Base-by-base conservation (phyloP, 805 yeast genomes). In the Lachancea waltii region DNA sequence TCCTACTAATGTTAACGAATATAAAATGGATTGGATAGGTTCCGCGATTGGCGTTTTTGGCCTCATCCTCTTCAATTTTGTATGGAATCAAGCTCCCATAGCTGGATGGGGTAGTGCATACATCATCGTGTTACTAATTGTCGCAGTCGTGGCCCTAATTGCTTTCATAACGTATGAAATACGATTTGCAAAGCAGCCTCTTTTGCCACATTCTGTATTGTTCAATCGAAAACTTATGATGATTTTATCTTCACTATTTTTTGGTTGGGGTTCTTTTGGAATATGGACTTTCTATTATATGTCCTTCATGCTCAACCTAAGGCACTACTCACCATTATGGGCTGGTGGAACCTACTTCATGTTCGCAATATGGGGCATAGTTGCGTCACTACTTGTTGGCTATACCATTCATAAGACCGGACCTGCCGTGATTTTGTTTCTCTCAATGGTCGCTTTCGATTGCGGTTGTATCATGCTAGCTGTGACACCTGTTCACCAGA, bases 181-280 rank as follows among this genome's bases (percentile, higher is more conserved):
- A n/a, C 56, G 58, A 13, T 58, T 65, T 48, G 68, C 70, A 24
- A 20, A 52, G 27, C 46, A 67, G 46, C 86, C 86, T 8, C 54
- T 81, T 11, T 49, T 81, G 5, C 87, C 86, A 2, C 50, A 53
- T 7, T 63, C 67, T 1, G 67, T 71, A 1, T 64, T 79, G 54
- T 67, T 65, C 35, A 39, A 57, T 5, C 67, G 72, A 26, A 48
- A 45, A 31, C 66, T 70, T 17, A 64, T 70, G 0, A 53, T 77
- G 41, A 73, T 79, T 1, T 59, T 83, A 30, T 48, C 60, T 1
- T 66, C 75, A 29, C 62, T 80, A 24, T 66, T 74, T 3, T 60
- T 76, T 5, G 90, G 90, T 0, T 83, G 92, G 92, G 80, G 85
- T 1, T 71, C 83, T 14, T 83, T 82, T 61, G 87, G 90, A 2